Percentiles rank a stretch among this genome's conserved stretches.
phyloP scores from a whole-genome alignment of 352 stramenopile genomes.

The Phytophthora melonis region DNA sequence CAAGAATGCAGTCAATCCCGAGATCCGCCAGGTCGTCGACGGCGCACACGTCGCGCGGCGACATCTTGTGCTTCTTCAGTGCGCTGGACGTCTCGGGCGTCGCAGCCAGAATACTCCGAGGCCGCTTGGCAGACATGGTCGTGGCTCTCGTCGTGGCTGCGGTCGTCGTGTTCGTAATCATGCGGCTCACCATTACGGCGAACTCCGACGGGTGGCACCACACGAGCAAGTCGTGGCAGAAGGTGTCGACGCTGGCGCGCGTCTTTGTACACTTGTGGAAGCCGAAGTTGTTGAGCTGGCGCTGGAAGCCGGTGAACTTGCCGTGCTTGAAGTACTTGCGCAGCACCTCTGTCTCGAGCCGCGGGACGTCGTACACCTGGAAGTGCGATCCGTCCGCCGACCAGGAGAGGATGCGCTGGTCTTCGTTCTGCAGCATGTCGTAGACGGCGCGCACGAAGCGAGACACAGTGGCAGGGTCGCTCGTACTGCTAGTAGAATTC shows the following conservation, averaged over 20 bases:
- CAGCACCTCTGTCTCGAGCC: constrained; percentile 73
- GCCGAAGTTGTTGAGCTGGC: constrained; percentile 95
- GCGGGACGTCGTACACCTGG: constrained; percentile 78
- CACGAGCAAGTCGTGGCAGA: constrained; percentile 73
- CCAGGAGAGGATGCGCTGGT: constrained; percentile 55
- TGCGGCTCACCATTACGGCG: constrained; percentile 13
- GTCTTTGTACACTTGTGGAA: constrained; percentile 92
- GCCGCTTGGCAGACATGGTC: constrained; percentile 15
- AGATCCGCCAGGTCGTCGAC: constrained; percentile 9
- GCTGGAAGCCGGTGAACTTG: constrained; percentile 93
- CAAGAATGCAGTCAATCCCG: not conserved
- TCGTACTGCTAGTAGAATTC: not conserved
- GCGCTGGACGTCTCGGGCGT: not conserved
- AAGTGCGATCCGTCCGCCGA: constrained; percentile 71
- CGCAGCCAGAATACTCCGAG: constrained; percentile 1
- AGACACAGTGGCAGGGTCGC: constrained; percentile 21
- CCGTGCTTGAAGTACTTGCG: constrained; percentile 95
- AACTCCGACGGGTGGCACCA: constrained; percentile 47
- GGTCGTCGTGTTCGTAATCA: constrained; percentile 12
- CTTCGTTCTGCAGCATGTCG: constrained; percentile 70
- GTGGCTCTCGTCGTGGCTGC: not conserved
- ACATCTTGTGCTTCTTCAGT: constrained; percentile 32
- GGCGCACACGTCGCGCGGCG: constrained; percentile 17
- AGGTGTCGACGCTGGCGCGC: constrained; percentile 79
- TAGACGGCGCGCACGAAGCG: constrained; percentile 61